A percentile compares a stretch with the other conserved stretches of the same genome.
Conservation (phyloP, 495 filamentous ascomycete species). For the Diplogelasinospora grovesii region DNA sequence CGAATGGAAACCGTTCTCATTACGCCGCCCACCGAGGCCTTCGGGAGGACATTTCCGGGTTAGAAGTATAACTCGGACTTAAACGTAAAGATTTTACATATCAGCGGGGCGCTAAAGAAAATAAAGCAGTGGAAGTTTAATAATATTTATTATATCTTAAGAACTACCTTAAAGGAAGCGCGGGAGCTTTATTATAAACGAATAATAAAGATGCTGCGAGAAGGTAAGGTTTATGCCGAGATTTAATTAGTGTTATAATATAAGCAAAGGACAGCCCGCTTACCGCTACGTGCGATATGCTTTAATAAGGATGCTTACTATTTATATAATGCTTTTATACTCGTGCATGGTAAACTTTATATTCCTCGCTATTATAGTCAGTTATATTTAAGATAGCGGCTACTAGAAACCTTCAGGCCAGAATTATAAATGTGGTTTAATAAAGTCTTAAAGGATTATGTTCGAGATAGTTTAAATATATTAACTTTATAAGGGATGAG, state of each 20-base stretch:
- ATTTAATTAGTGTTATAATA: conserved; percentile 42
- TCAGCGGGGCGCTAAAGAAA: not conserved
- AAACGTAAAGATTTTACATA: too few species aligned
- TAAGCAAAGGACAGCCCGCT: conserved; percentile 18
- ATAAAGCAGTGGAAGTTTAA: too few species aligned
- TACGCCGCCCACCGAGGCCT: too few species aligned
- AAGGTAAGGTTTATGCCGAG: conserved; percentile 43
- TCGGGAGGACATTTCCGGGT: too few species aligned
- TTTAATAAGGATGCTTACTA: conserved; percentile 47
- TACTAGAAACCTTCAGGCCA: too few species aligned
- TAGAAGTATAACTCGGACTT: too few species aligned
- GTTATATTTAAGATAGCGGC: conserved; percentile 33
- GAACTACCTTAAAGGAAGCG: not conserved
- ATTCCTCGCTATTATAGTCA: conserved; percentile 34
- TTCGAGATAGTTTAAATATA: too few species aligned
- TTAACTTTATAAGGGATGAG: too few species aligned
- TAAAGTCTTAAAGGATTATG: too few species aligned
- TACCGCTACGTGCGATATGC: conserved; percentile 38
- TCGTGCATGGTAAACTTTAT: conserved; percentile 33
- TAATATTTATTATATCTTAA: not conserved
- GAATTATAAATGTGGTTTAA: too few species aligned
- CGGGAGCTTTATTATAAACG: conserved; percentile 1
- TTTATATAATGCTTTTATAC: conserved; percentile 41
- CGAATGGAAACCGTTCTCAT: too few species aligned
- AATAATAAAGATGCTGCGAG: conserved; percentile 12